Conservation (phyloP, 108 stramenopile genomes). For the Epithemia pelagica region DNA sequence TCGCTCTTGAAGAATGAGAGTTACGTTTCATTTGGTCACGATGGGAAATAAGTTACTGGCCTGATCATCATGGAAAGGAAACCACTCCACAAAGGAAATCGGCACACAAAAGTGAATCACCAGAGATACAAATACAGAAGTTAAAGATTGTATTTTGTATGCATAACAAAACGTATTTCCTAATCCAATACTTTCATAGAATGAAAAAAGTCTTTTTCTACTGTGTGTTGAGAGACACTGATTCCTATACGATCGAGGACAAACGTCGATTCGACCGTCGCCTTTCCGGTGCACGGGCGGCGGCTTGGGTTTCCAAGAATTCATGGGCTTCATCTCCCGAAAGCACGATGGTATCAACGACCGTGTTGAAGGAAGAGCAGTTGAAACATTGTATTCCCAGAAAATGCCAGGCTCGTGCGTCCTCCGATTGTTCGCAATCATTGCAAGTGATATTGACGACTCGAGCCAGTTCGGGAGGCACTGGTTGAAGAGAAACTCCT, state of each 20-base stretch:
- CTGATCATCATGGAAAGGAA: too few relatives aligned
- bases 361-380: conserved; percentile 76
- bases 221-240: too few relatives aligned
- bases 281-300: background rate
- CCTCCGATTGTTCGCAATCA: conserved; percentile 62
- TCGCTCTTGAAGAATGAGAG: conserved; percentile 9
- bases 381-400: conserved; percentile 64
- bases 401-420: conserved; percentile 76
- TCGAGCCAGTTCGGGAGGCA: conserved; percentile 73
- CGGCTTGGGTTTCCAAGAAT: conserved; percentile 39
- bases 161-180: too few relatives aligned
- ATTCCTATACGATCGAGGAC: background rate
- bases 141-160: too few relatives aligned
- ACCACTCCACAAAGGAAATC: too few relatives aligned
- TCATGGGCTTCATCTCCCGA: conserved; percentile 69
- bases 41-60: too few relatives aligned
- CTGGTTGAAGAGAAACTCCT: conserved; percentile 70
- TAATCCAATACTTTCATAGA: too few relatives aligned
- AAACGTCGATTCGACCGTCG: background rate
- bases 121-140: too few relatives aligned
- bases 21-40: background rate
- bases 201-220: too few relatives aligned
- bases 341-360: conserved; percentile 63
- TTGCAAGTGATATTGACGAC: conserved; percentile 78
- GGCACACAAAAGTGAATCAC: too few relatives aligned